Conservation (phyloP, 2,329 filamentous ascomycete genomes). For the Chaetomiaceae sp. region DNA sequence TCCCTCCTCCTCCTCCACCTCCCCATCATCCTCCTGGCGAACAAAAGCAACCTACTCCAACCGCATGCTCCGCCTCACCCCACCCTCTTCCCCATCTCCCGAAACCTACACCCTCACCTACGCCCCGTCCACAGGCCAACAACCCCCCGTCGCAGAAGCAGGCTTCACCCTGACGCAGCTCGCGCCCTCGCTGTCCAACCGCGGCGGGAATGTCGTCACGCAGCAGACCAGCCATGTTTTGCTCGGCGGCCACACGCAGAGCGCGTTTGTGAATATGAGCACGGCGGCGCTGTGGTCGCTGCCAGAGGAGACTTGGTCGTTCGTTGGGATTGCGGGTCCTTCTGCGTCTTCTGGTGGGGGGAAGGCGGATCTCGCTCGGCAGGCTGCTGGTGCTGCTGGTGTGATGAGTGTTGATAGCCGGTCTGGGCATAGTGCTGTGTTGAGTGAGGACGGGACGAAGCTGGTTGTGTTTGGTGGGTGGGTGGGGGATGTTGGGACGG, state of each 20-base stretch:
- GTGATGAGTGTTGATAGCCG: conserved; percentile 61
- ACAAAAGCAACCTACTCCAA: conserved; percentile 72
- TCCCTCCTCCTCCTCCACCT: conserved; percentile 34
- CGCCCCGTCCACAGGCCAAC: conserved; percentile 50
- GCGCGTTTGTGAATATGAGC: conserved; percentile 91
- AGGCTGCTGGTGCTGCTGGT: background rate
- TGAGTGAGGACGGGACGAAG: conserved; percentile 72
- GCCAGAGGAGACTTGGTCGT: conserved; percentile 82
- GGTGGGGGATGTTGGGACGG: conserved; percentile 73
- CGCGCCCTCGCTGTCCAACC: conserved; percentile 63
- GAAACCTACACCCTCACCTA: conserved; percentile 34
- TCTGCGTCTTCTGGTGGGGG: conserved; percentile 22
- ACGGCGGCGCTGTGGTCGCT: conserved; percentile 82
- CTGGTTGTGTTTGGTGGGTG: conserved; percentile 83
- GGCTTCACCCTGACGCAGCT: conserved; percentile 80
- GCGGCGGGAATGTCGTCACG: conserved; percentile 46
- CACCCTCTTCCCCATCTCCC: conserved; percentile 24
- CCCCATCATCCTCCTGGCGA: conserved; percentile 50
- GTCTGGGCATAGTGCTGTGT: conserved; percentile 81
- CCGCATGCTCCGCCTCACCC: conserved; percentile 63
- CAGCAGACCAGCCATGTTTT: conserved; percentile 76
- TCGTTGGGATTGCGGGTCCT: conserved; percentile 58
- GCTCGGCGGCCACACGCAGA: conserved; percentile 76
- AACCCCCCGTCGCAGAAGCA: conserved; percentile 71
- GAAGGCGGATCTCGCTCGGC: conserved; percentile 48